Base-by-base conservation (phyloP, 345 rosid species). In the Populus alba region DNA sequence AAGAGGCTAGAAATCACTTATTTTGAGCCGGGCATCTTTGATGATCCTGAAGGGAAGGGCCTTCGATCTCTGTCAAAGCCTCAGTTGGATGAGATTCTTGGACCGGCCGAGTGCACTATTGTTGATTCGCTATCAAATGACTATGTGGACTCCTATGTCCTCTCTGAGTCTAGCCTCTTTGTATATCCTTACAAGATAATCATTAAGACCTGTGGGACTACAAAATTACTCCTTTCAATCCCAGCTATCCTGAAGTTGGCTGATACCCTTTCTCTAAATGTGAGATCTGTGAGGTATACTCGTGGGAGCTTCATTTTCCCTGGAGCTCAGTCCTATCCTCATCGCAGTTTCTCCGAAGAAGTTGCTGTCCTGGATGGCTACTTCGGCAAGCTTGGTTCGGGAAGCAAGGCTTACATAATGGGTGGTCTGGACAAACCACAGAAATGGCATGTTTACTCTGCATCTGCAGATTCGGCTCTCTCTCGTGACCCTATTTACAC, bases 181-280 rank as follows among this genome's bases (percentile, higher is more conserved):
- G 78, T 81, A 2, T 77, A 81, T 51, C 72, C 84, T 10, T 81
- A 77, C 81, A 81, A 81, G 78, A 62, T 81, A 38, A 81, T 81
- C 66, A 77, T 81, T 67, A 81, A 81, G 74, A 81, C 84, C 22
- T 81, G 84, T 70, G 81, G 84, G 70, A 81, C 84, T 27, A 81
- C 81, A 0, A 81, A 77, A 70, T 68, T 81, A 66, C 78, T 81
- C 17, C 55, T 73, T 33, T 75, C 84, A 27, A 81, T 81, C 71
- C 75, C 81, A 3, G 66, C 71, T 18, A 73, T 81, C 41, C 72
- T 81, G 69, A 81, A 72, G 63, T n/a, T 81, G 37, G 80, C 83
- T 65, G 63, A 37, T 20, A 3, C 78, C 35, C 43, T 73, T 1
- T 61, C 72, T 6, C 75, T 77, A 16, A 45, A 35, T 23, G 78